Evolutionary conservation across 805 yeast genomes (phyloP).

Genomic region (Candida ovalis): DNA sequence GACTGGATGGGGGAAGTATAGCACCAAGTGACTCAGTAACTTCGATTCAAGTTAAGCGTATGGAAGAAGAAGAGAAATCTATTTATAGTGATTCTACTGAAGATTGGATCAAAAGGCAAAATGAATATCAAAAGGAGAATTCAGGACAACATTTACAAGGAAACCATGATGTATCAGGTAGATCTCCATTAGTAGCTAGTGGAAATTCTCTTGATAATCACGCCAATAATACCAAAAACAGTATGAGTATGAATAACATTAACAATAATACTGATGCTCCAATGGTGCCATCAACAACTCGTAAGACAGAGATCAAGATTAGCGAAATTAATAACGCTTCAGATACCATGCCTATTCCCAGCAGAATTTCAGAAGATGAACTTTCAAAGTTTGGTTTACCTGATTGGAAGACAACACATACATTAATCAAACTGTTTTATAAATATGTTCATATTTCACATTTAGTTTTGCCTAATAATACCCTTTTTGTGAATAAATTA

Average conservation of each 20-base stretch:
- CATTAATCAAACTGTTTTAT: slow-evolving; percentile 37
- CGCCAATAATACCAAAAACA: slow-evolving; percentile 1
- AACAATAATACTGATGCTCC: neutral
- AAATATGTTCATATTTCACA: slow-evolving; percentile 38
- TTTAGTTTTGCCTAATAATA: slow-evolving; percentile 35
- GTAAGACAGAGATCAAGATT: neutral
- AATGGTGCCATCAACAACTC: neutral
- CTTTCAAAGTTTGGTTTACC: slow-evolving; percentile 36
- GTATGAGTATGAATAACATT: neutral
- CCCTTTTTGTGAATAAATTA: slow-evolving; percentile 28
- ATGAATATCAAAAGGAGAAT: slow-evolving; percentile 6
- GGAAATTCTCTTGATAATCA: neutral
- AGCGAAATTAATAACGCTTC: neutral
- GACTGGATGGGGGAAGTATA: slow-evolving; percentile 1
- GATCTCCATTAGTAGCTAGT: neutral
- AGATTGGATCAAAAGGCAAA: slow-evolving; percentile 25
- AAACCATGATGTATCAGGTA: neutral
- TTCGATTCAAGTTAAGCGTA: slow-evolving; percentile 4
- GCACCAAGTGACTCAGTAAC: slow-evolving; percentile 18
- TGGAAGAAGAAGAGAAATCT: neutral
- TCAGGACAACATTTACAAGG: neutral
- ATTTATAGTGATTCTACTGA: slow-evolving; percentile 15
- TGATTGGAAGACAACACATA: slow-evolving; percentile 29
- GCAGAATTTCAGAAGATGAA: slow-evolving; percentile 26
- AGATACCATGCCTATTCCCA: neutral